Base-by-base conservation (phyloP, 2,329 filamentous ascomycete species). In the Aspergillus ochraceus region DNA sequence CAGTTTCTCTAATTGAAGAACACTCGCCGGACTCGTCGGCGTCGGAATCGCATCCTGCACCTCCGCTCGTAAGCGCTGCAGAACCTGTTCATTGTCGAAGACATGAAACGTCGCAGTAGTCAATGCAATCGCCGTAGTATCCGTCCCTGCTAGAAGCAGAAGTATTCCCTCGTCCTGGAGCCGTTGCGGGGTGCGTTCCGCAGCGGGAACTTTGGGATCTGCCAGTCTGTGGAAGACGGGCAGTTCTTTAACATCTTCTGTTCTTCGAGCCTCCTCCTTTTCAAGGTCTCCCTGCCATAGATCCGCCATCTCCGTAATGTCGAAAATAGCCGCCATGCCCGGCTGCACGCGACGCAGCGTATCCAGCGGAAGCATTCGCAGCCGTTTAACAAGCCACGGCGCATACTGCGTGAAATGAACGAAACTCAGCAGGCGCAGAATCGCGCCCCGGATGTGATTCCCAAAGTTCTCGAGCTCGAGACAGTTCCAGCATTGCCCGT, bases 121-220 rank as follows among this genome's bases (percentile, higher is more conserved):
- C 36, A 79, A 58, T 1, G 71, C 59, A 9, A 64, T 59, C 3
- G 68, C 70, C 2, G 72, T 74, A 2, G 74, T 81, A 60, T 80
- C 78, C 0, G 74, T 75, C 0, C 78, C 79, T 1, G 75, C 79
- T 2, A 69, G 61, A 0, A 79, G 55, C n/a, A 81, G 60, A 6
- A 70, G 64, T 19, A 73, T 72, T 0, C 73, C 77, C 52, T 81
- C 79, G 2, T 78, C 56, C 36, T 55, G 36, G 20, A 63, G 39
- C 5, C 59, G 53, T 19, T 45, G 14, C 6, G 57, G 39, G 2
- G 54, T 59, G 17, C 56, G 45, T 26, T 60, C 58, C 2, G 29
- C 4, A 6, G 49, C 22, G 6, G 61, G 61, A 8, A 61, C 9
- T 4, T 39, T 42, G 6, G 52, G 54, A n/a, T 53, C 45, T 3